Evolutionary conservation across 495 filamentous ascomycete genomes (phyloP), one percentile per base, ranked within the genome.

Genomic region (Rostrohypoxylon terebratum): DNA sequence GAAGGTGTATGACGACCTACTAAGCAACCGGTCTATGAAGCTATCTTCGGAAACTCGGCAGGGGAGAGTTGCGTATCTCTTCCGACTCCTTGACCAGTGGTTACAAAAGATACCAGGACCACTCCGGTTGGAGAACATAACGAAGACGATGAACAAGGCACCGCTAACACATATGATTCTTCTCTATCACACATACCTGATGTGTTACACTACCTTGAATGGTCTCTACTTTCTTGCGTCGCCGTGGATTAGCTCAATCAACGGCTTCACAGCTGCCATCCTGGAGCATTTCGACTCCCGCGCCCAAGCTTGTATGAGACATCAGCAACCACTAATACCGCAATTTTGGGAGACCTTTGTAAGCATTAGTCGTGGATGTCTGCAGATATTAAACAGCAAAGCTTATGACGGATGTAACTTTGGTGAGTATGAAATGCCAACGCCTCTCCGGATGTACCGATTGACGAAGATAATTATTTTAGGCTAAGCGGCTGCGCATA

Each of bases 401-500:
- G 51, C 58, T 4, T 66, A 73, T 16, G 68, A 69, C 2, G 76
- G 74, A 25, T 69, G 68, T 25, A 75, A 66, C 68, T 20, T 10
- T 80, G 78, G 78, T 79, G 48, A 75, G 77, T 40, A 18, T n/a
- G 16, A 10, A 13, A 40, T 5, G 38, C 25, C 28, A 23, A 33
- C 7, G n/a, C 47, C 7, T 31, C 1, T 18, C n/a, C 16, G 10
- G 28, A 31, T 16, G n/a, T 3, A n/a, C 1, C 44, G 3, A 11
- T 57, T 69, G 38, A 66, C 69, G 13, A 69, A 44, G 1, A 55
- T 20, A 20, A 10, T 38, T 10, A 1, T 10, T 20, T 6, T 42
- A 80, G 78, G 78, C 28, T 73, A 14, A 78, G 72, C 23, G 59
- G 71, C 20, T 78, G 75, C 44, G 75, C 75, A 21, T 75, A 75